Evolutionary conservation across 441 rosid species (phyloP).

Genomic region (Adansonia madagascariensis): DNA sequence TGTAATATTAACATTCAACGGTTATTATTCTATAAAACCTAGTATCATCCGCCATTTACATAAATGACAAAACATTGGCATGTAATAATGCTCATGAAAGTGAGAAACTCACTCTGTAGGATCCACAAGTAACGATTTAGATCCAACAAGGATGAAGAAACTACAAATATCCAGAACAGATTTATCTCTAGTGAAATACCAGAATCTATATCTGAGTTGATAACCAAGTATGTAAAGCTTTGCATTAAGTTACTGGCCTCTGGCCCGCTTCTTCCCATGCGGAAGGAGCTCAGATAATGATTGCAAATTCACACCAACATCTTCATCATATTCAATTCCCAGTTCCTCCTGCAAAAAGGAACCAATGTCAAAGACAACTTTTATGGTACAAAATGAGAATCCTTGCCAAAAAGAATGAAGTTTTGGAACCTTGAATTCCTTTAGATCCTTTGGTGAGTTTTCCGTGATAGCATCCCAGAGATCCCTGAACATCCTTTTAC

Average conservation of each 20-base stretch:
- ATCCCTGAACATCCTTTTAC: constrained; percentile 92
- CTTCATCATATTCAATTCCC: constrained; percentile 89
- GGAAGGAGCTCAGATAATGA: constrained; percentile 61
- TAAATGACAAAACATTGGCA: constrained; percentile 17
- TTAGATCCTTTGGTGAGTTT: constrained; percentile 76
- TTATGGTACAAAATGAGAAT: constrained; percentile 14
- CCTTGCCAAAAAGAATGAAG: constrained; percentile 10
- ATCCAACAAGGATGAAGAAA: constrained; percentile 32
- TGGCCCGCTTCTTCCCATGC: constrained; percentile 57
- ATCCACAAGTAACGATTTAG: constrained; percentile 26
- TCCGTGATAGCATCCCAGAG: constrained; percentile 90
- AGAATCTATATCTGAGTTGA: constrained; percentile 11
- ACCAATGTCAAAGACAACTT: constrained; percentile 27
- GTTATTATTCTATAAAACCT: background rate
- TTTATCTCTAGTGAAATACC: constrained; percentile 19
- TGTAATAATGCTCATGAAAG: background rate
- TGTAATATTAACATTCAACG: background rate
- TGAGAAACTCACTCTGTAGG: constrained; percentile 19
- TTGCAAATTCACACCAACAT: constrained; percentile 71
- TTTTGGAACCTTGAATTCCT: constrained; percentile 72
- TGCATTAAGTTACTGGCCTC: constrained; percentile 45
- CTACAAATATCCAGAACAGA: constrained; percentile 26
- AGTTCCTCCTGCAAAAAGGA: constrained; percentile 74
- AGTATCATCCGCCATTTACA: constrained; percentile 8
- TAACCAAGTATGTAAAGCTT: background rate